Percentiles rank a stretch among this genome's conserved stretches.
Conservation (phyloP, 495 filamentous ascomycete species). For the Cetradonia linearis region DNA sequence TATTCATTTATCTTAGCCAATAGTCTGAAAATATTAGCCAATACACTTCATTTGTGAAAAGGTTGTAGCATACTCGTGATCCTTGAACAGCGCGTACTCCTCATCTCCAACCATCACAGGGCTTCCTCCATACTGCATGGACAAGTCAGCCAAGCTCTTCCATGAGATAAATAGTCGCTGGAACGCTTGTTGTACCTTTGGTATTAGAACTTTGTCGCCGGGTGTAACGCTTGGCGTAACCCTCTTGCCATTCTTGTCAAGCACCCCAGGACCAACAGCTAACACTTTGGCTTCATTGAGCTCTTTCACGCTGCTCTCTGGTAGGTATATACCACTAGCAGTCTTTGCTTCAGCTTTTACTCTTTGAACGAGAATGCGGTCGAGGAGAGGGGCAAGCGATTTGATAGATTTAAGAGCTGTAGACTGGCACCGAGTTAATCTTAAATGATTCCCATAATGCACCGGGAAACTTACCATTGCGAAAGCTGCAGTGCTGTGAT, state of each 20-base stretch:
- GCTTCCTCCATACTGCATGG: conserved; percentile 75
- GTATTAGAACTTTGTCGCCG: conserved; percentile 93
- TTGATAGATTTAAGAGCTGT: conserved; percentile 84
- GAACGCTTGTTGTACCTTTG: conserved; percentile 57
- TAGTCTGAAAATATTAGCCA: conserved; percentile 44
- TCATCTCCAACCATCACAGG: conserved; percentile 96
- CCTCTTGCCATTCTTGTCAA: conserved; percentile 81
- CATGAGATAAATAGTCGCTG: not conserved
- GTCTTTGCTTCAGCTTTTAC: conserved; percentile 96
- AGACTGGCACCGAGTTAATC: conserved; percentile 17
- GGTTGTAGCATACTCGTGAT: conserved; percentile 68
- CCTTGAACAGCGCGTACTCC: conserved; percentile 89
- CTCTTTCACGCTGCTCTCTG: conserved; percentile 94
- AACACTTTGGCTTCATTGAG: conserved; percentile 94
- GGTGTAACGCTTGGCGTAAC: conserved; percentile 65
- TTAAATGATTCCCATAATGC: too few relatives aligned
- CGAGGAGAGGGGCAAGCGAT: conserved; percentile 88
- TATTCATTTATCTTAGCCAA: conserved; percentile 88
- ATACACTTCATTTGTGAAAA: not conserved
- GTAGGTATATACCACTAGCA: conserved; percentile 90
- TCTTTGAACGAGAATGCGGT: conserved; percentile 97
- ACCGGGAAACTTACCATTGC: conserved; percentile 13
- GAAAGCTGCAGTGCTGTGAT: not conserved
- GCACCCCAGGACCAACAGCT: conserved; percentile 79
- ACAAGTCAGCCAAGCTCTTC: conserved; percentile 27